These are phyloP conservation scores for Dunaliella primolecta DNA, from an alignment of 139 green algal species.

Conservation along the genomic window DNA sequence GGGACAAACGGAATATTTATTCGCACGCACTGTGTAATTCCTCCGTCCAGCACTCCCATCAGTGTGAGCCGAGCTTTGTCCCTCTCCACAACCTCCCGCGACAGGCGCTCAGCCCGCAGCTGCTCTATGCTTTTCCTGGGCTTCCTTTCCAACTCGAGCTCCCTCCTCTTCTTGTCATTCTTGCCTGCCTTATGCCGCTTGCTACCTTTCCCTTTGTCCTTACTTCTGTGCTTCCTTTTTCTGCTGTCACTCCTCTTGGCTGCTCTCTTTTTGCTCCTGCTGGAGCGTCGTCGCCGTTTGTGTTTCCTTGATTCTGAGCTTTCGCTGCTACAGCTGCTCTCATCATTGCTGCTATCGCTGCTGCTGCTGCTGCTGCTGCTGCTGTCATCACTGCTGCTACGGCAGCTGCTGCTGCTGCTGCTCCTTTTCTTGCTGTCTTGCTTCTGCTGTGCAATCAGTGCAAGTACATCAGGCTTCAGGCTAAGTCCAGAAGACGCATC, in stretches of 20 bases:
- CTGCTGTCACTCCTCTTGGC: slow-evolving; percentile 4
- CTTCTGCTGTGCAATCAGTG: not conserved
- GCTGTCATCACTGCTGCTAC: slow-evolving; percentile 10
- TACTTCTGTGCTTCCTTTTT: not conserved
- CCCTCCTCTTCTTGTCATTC: slow-evolving; percentile 1
- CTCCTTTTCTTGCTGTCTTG: not conserved
- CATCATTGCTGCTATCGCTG: slow-evolving; percentile 8
- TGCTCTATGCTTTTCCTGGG: slow-evolving; percentile 27
- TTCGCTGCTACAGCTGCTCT: not conserved
- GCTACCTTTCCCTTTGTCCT: slow-evolving; percentile 2
- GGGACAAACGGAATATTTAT: too few species aligned
- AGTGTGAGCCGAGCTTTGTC: slow-evolving; percentile 17
- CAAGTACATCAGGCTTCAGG: too few species aligned
- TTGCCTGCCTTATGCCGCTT: not conserved
- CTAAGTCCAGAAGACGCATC: too few species aligned
- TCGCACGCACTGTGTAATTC: not conserved
- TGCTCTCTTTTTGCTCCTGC: not conserved
- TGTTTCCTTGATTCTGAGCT: too few species aligned
- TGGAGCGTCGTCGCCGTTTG: not conserved
- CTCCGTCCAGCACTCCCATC: slow-evolving; percentile 6
- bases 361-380: slow-evolving; percentile 18
- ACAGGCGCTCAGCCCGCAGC: slow-evolving; percentile 56
- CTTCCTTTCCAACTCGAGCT: not conserved
- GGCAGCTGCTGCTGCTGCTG: not conserved
- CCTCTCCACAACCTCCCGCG: slow-evolving; percentile 40